phyloP scores from a whole-genome alignment of 108 stramenopile species.

The Fistulifera pelliculosa region DNA sequence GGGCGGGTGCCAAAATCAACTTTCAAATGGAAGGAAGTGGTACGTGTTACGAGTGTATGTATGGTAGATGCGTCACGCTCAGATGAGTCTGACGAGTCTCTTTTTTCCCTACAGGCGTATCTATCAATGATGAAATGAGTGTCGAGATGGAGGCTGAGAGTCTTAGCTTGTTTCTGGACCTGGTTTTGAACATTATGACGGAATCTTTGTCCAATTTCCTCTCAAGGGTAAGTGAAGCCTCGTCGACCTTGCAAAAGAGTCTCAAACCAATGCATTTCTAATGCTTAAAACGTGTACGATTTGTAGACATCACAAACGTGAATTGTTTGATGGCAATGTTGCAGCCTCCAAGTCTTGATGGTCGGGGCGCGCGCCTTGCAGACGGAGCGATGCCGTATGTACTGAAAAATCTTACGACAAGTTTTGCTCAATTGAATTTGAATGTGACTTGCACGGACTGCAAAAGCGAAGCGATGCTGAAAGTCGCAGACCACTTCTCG shows the following conservation, averaged over 20 bases:
- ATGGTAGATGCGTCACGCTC: slow-evolving; percentile 31
- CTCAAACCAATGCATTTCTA: too few species aligned
- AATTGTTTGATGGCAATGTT: slow-evolving; percentile 75
- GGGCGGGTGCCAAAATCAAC: background rate
- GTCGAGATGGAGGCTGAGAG: too few species aligned
- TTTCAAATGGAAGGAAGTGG: background rate
- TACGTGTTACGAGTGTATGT: background rate
- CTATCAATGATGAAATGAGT: too few species aligned
- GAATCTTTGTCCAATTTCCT: too few species aligned
- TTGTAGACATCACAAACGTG: slow-evolving; percentile 41
- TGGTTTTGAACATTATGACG: too few species aligned
- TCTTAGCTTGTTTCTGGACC: too few species aligned
- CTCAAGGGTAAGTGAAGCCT: too few species aligned
- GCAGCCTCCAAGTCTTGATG: slow-evolving; percentile 44
- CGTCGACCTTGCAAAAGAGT: too few species aligned
- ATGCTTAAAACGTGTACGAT: slow-evolving; percentile 40
- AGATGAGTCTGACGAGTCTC: too few species aligned
- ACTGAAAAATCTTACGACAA: background rate
- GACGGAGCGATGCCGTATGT: background rate
- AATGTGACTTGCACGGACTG: slow-evolving; percentile 2
- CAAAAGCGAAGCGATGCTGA: background rate
- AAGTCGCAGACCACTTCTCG: background rate
- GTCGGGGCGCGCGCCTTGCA: slow-evolving; percentile 27
- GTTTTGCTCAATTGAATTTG: background rate
- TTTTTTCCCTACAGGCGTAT: too few species aligned